phyloP scores from a whole-genome alignment of 495 filamentous ascomycete genomes.

The Jackrogersella minutella region DNA sequence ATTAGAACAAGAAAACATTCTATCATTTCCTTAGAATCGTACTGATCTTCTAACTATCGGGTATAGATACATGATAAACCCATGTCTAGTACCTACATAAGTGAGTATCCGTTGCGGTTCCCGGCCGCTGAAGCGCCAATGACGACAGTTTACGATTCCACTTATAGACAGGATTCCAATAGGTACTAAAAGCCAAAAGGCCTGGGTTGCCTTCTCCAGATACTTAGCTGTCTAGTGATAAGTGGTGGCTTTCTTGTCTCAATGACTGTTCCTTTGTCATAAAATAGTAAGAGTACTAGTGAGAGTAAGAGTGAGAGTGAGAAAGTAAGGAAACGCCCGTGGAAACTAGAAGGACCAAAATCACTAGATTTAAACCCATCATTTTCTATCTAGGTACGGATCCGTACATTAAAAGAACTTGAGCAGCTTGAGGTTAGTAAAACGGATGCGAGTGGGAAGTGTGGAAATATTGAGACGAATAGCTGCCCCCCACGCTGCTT shows the following conservation, averaged over 20 bases:
- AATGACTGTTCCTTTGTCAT: too few relatives aligned
- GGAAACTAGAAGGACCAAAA: too few relatives aligned
- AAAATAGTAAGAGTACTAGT: too few relatives aligned
- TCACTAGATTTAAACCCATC: too few relatives aligned
- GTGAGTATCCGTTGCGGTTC: not conserved
- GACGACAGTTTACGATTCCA: not conserved
- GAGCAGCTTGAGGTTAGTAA: not conserved
- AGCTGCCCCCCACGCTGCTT: slow-evolving; percentile 5
- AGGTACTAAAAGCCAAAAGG: too few relatives aligned
- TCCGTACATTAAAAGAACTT: not conserved
- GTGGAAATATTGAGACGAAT: slow-evolving; percentile 9
- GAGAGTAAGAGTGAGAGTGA: too few relatives aligned
- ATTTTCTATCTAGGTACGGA: too few relatives aligned
- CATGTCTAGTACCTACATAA: not conserved
- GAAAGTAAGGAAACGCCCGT: too few relatives aligned
- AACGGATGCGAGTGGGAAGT: not conserved
- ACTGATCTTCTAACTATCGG: not conserved
- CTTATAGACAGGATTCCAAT: not conserved
- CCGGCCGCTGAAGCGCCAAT: not conserved
- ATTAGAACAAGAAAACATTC: not conserved
- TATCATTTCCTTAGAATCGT: not conserved
- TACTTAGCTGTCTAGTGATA: too few relatives aligned
- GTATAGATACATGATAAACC: slow-evolving; percentile 11
- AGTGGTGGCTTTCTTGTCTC: too few relatives aligned
- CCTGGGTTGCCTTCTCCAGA: too few relatives aligned